phyloP scores from a whole-genome alignment of 257 asterid species.

The Solanum tarijense region DNA sequence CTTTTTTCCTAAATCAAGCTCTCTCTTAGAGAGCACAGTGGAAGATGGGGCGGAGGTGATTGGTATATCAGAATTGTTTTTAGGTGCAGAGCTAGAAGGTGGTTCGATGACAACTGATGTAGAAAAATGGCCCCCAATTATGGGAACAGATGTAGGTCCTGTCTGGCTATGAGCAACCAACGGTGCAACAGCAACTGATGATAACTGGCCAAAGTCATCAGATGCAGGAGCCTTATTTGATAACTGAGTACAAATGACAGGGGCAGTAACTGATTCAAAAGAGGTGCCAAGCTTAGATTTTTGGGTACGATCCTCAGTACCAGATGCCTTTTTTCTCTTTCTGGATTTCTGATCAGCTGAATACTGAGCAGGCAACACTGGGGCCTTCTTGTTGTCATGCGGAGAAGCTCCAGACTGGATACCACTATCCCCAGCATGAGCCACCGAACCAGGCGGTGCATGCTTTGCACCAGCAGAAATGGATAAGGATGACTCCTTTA shows the following conservation, averaged over 20 bases:
- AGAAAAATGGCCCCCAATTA: conserved; percentile 38
- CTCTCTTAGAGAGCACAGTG: conserved; percentile 29
- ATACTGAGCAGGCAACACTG: conserved; percentile 34
- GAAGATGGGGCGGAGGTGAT: conserved; percentile 26
- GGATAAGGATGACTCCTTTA: conserved; percentile 40
- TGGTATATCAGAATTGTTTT: conserved; percentile 30
- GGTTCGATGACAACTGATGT: conserved; percentile 52
- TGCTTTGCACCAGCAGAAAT: conserved; percentile 29
- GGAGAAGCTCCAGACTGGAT: conserved; percentile 31
- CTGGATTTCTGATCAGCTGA: conserved; percentile 48
- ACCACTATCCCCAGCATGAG: conserved; percentile 31
- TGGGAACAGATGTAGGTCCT: conserved; percentile 27
- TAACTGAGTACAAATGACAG: conserved; percentile 22
- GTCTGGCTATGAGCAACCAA: conserved; percentile 31
- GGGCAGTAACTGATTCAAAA: conserved; percentile 31
- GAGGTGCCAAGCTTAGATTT: conserved; percentile 23
- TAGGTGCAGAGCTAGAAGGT: conserved; percentile 37
- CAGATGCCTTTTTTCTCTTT: conserved; percentile 66
- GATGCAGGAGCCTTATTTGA: conserved; percentile 28
- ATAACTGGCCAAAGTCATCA: conserved; percentile 30
- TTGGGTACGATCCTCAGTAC: conserved; percentile 41
- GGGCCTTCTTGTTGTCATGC: conserved; percentile 29
- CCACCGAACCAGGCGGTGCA: conserved; percentile 18
- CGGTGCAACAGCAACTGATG: conserved; percentile 19
- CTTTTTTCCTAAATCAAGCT: conserved; percentile 38